Conservation (phyloP, 805 yeast genomes). For the Pichia cabralensis region DNA sequence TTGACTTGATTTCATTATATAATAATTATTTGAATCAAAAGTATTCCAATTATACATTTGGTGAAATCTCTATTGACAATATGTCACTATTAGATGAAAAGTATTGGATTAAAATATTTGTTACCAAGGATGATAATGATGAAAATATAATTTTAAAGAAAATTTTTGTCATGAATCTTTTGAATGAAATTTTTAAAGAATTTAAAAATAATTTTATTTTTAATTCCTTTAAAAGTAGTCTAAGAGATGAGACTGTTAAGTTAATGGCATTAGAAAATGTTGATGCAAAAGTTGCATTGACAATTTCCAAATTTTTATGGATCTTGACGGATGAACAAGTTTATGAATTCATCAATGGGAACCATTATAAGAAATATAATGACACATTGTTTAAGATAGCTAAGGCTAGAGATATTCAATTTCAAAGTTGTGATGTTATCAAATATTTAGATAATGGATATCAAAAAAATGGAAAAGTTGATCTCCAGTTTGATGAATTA, state of each 20-base stretch:
- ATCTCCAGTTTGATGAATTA: constrained; percentile 6
- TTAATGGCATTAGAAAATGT: neutral
- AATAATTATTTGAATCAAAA: constrained; percentile 31
- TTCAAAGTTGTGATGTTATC: constrained; percentile 1
- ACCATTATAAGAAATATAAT: neutral
- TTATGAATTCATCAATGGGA: neutral
- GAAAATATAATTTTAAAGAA: neutral
- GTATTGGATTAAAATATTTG: constrained; percentile 19
- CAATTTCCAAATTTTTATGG: constrained; percentile 4
- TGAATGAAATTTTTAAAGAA: constrained; percentile 20
- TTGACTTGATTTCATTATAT: constrained; percentile 33
- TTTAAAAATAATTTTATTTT: constrained; percentile 5
- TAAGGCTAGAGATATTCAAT: neutral
- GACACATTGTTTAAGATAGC: constrained; percentile 1
- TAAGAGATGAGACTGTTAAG: neutral
- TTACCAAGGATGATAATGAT: constrained; percentile 4
- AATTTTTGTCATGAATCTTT: constrained; percentile 13
- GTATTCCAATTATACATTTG: neutral
- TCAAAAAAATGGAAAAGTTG: neutral
- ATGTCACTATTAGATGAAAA: constrained; percentile 14
- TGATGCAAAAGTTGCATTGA: neutral
- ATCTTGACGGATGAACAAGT: constrained; percentile 6
- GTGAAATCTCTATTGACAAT: constrained; percentile 3
- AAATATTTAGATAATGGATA: neutral
- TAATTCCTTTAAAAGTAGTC: neutral